A percentile compares a stretch with the other conserved stretches of the same genome.
These are phyloP conservation scores for Fomes fomentarius DNA, from an alignment of 1,284 basidiomycete species.

Conservation along the genomic window DNA sequence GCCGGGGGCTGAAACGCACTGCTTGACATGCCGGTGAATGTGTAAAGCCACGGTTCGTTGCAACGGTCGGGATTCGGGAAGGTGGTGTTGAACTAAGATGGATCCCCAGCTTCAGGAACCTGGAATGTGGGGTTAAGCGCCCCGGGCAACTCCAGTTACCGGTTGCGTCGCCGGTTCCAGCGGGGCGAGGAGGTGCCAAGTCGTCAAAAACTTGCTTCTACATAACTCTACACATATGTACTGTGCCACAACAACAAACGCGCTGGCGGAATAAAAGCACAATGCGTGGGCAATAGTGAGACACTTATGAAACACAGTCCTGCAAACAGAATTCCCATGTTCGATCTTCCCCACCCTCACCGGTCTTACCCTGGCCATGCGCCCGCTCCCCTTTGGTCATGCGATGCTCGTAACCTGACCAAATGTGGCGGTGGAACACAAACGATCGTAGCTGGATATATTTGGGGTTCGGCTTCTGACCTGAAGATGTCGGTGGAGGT, in stretches of 20 bases:
- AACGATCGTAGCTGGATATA: slow-evolving; percentile 85
- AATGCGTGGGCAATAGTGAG: too few species aligned
- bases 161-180: neutral
- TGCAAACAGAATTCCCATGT: slow-evolving; percentile 78
- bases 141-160: neutral
- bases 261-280: too few species aligned
- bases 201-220: neutral
- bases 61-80: too few species aligned
- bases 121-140: neutral
- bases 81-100: neutral
- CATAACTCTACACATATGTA: too few species aligned
- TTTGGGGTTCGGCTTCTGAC: slow-evolving; percentile 57
- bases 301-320: slow-evolving; percentile 29
- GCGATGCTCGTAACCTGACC: slow-evolving; percentile 88
- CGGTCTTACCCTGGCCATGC: slow-evolving; percentile 65
- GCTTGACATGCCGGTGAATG: too few species aligned
- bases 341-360: slow-evolving; percentile 74
- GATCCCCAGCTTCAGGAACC: neutral
- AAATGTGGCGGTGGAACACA: slow-evolving; percentile 71
- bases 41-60: too few species aligned
- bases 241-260: too few species aligned
- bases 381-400: slow-evolving; percentile 87
- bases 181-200: too few species aligned
- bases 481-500: slow-evolving; percentile 48
- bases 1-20: slow-evolving; percentile 39